phyloP scores from a whole-genome alignment of 257 asterid genomes.

The Penstemon eatonii region DNA sequence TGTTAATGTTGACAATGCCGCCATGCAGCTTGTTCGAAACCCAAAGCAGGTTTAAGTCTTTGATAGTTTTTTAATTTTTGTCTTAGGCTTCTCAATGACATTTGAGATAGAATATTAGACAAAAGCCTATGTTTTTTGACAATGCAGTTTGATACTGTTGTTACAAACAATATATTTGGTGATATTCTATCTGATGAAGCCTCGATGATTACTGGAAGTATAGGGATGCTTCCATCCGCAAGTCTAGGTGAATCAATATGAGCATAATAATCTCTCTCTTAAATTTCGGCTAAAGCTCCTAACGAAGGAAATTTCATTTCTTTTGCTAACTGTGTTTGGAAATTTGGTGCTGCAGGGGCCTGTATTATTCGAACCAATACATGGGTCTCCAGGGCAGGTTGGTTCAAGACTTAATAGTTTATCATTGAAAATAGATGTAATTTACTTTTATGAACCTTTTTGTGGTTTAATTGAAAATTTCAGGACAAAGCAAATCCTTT shows the following conservation, averaged over 20 bases:
- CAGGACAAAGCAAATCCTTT: constrained; percentile 98
- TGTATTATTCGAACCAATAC: constrained; percentile 95
- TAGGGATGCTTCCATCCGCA: constrained; percentile 99
- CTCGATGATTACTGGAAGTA: constrained; percentile 98
- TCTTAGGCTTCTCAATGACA: constrained; percentile 11
- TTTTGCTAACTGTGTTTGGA: background rate
- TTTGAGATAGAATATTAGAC: constrained; percentile 7
- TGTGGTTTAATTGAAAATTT: constrained; percentile 9
- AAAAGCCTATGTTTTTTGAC: constrained; percentile 20
- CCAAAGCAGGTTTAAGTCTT: constrained; percentile 76
- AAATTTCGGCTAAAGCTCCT: background rate
- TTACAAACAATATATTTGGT: constrained; percentile 95
- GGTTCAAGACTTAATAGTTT: constrained; percentile 8
- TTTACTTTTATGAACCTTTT: background rate
- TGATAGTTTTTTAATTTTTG: background rate
- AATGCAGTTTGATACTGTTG: constrained; percentile 94
- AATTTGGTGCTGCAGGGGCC: constrained; percentile 64
- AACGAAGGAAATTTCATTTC: background rate
- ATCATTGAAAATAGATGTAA: background rate
- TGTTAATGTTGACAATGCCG: constrained; percentile 81
- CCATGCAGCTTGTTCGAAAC: constrained; percentile 97
- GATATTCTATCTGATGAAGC: constrained; percentile 98
- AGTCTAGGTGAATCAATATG: constrained; percentile 86
- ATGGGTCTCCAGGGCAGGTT: constrained; percentile 99
- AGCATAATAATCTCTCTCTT: constrained; percentile 1